Conservation (phyloP, 768 basidiomycete genomes). For the Neoboletus brunneissimus region DNA sequence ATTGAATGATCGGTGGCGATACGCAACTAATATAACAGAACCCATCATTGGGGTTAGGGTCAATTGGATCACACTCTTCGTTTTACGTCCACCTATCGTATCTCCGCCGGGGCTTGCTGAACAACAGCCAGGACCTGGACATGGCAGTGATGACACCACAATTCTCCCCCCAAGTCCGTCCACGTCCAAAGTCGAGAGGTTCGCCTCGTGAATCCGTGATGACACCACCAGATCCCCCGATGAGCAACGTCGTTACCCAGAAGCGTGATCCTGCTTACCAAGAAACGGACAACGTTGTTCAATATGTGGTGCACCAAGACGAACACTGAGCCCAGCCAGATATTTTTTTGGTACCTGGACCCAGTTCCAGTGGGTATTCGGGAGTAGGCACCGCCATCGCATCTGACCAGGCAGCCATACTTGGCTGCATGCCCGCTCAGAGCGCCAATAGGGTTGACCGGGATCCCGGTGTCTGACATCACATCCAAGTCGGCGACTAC, state of each 20-base stretch:
- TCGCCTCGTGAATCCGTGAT: slow-evolving; percentile 81
- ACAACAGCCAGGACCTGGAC: slow-evolving; percentile 69
- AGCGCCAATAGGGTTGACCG: slow-evolving; percentile 7
- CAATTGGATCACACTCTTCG: too few species aligned
- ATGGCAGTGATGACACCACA: slow-evolving; percentile 85
- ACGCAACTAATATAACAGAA: neutral
- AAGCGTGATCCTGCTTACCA: slow-evolving; percentile 75
- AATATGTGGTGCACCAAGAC: too few species aligned
- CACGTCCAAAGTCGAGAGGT: slow-evolving; percentile 80
- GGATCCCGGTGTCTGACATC: neutral
- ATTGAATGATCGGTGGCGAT: too few species aligned
- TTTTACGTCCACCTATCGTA: neutral
- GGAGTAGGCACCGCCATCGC: slow-evolving; percentile 81
- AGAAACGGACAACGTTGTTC: neutral
- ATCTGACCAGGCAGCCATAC: slow-evolving; percentile 81
- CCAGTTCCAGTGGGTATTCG: slow-evolving; percentile 64
- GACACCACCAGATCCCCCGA: slow-evolving; percentile 88
- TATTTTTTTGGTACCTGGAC: slow-evolving; percentile 91
- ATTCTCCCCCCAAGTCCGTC: slow-evolving; percentile 82
- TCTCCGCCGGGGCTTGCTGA: slow-evolving; percentile 47
- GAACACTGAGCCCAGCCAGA: slow-evolving; percentile 66
- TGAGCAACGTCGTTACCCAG: slow-evolving; percentile 78
- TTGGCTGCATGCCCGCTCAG: slow-evolving; percentile 91
- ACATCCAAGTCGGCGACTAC: slow-evolving; percentile 77
- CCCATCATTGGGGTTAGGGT: neutral